Conservation (phyloP, 2,329 filamentous ascomycete genomes). For the Penicillium rolfsii region DNA sequence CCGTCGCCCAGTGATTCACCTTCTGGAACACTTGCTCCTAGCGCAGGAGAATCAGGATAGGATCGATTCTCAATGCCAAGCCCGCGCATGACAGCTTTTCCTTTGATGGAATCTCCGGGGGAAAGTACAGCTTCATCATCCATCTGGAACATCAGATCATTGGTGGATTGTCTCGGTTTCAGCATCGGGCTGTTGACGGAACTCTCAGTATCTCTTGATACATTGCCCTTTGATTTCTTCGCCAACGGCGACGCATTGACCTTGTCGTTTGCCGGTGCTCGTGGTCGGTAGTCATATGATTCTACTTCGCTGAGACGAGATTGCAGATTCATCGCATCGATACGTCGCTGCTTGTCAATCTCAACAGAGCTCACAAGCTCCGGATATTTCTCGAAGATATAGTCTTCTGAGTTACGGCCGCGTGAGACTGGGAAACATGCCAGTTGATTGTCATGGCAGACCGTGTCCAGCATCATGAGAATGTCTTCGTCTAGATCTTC, state of each 20-base stretch:
- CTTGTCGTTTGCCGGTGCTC: slow-evolving; percentile 69
- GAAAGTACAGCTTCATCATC: slow-evolving; percentile 68
- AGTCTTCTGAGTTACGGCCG: slow-evolving; percentile 70
- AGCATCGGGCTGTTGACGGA: slow-evolving; percentile 67
- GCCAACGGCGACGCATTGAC: slow-evolving; percentile 51
- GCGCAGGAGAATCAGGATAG: slow-evolving; percentile 31
- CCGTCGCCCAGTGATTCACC: slow-evolving; percentile 31
- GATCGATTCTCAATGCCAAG: slow-evolving; percentile 24
- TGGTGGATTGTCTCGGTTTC: slow-evolving; percentile 67
- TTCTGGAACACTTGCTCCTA: slow-evolving; percentile 34
- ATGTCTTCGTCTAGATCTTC: slow-evolving; percentile 84
- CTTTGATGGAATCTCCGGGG: slow-evolving; percentile 33
- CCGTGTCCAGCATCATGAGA: slow-evolving; percentile 75
- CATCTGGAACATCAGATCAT: slow-evolving; percentile 92
- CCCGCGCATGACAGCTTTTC: slow-evolving; percentile 34
- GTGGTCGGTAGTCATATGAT: slow-evolving; percentile 63
- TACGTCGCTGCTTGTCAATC: slow-evolving; percentile 60
- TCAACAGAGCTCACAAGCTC: slow-evolving; percentile 46
- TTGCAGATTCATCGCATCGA: slow-evolving; percentile 76
- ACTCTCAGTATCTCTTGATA: slow-evolving; percentile 46
- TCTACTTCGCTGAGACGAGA: slow-evolving; percentile 67
- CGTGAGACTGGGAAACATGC: slow-evolving; percentile 75
- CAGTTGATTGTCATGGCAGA: slow-evolving; percentile 81
- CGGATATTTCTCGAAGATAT: slow-evolving; percentile 50
- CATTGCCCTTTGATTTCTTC: slow-evolving; percentile 45